Evolutionary conservation across 2,329 filamentous ascomycete genomes (phyloP).

Genomic region (Colletotrichum orchidophilum): DNA sequence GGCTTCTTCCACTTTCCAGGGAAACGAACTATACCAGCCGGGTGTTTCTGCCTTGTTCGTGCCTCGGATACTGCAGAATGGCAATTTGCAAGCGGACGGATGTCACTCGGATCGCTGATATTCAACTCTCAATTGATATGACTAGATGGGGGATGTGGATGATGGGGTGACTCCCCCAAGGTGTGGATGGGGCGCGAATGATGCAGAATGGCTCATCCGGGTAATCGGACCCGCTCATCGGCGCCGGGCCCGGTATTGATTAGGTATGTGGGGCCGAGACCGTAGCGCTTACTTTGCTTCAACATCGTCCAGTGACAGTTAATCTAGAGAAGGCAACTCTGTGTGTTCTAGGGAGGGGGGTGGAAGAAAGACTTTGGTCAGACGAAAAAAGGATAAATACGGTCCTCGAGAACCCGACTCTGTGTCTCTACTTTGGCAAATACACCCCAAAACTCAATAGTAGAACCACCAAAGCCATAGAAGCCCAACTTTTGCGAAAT

Average conservation of each 20-base stretch:
- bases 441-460: no score
- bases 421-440: background rate
- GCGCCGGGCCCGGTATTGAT: background rate
- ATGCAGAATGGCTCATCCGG: background rate
- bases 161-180: background rate
- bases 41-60: background rate
- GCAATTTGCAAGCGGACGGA: background rate
- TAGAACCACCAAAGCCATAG: background rate
- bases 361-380: background rate
- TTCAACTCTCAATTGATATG: background rate
- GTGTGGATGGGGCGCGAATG: background rate
- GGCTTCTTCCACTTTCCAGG: no score
- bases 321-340: background rate
- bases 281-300: background rate
- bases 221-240: background rate
- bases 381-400: background rate
- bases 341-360: background rate
- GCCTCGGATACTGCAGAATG: background rate
- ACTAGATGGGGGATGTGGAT: background rate
- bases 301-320: background rate
- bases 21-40: background rate
- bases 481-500: background rate
- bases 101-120: background rate
- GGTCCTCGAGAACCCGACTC: background rate
- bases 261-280: background rate